Base-by-base conservation (phyloP, 148 eudicot species). In the Vaccinium darrowii region DNA sequence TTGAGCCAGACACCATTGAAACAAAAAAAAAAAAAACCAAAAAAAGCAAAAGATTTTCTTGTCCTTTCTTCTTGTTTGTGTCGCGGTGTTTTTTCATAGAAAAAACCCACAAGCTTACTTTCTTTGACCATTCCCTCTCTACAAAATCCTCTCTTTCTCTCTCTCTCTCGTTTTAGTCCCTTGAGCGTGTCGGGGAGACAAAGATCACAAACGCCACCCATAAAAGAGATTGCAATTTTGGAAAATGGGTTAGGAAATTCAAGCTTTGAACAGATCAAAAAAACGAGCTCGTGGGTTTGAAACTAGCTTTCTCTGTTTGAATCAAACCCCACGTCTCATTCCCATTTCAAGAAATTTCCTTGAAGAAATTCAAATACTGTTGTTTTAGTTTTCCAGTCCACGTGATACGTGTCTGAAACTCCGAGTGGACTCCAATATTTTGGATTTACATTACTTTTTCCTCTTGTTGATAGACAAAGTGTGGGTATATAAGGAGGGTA, bases 251-350 rank as follows among this genome's bases (percentile, higher is more conserved):
- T 43, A 33, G 53, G 21, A 25, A 53, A 18, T 72, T 53, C 65
- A 82, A 82, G 62, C 33, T 72, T 82, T 82, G 84, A 82, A 82
- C 36, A 16, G 49, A 81, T 81, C 67, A 79, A 82, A 36, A 23
- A 57, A 65, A 67, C 56, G 8, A 65, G 51, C 67, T 82, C 52
- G 84, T 71, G 78, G 9, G 14, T 27, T 82, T 71, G 78, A 82
- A 71, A 51, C 39, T 72, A 8, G 53, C 78, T 27, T 18, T 21
- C 23, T n/a, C 71, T n/a, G 27, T 21, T 21, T 76, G 56, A 50
- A 50, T 11, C 54, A 76, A 4, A 65, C 82, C 65, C 19, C 27
- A 23, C 81, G 15, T 56, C 8, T 71, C 33, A 39, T 56, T 25
- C 50, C 67, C 67, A 56, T 27, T 16, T 10, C 49, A 65, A 39